These are phyloP conservation scores for Candida easanensis DNA, from an alignment of 805 yeast genomes.

Conservation along the genomic window DNA sequence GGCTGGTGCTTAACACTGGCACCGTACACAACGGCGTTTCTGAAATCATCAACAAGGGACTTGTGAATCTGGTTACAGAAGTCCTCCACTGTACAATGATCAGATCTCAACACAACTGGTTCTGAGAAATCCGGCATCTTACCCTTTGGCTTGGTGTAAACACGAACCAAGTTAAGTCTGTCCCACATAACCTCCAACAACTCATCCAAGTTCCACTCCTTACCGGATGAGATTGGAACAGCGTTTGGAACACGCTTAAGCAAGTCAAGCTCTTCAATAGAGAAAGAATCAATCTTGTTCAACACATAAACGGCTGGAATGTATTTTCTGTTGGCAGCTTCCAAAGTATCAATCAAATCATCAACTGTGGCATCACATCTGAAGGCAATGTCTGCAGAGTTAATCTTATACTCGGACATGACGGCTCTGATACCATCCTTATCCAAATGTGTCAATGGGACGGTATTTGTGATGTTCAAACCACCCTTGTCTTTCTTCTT, in stretches of 20 bases:
- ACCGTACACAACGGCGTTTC: conserved; percentile 91
- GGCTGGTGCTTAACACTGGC: conserved; percentile 97
- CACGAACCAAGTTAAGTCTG: conserved; percentile 84
- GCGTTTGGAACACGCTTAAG: conserved; percentile 93
- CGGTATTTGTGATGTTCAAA: conserved; percentile 87
- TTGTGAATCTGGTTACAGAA: conserved; percentile 97
- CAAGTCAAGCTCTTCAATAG: conserved; percentile 88
- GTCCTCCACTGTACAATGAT: conserved; percentile 84
- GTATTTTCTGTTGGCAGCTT: conserved; percentile 85
- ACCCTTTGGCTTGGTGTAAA: conserved; percentile 97
- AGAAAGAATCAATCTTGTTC: conserved; percentile 93
- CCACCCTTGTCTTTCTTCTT: conserved; percentile 97
- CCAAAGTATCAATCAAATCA: conserved; percentile 91
- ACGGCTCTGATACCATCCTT: conserved; percentile 94
- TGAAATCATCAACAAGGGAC: conserved; percentile 88
- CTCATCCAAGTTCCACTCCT: conserved; percentile 97
- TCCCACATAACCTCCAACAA: conserved; percentile 95
- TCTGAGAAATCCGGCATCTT: conserved; percentile 88
- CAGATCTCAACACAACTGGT: conserved; percentile 87
- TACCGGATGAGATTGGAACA: conserved; percentile 93
- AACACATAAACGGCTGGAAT: conserved; percentile 94
- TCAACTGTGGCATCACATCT: conserved; percentile 98
- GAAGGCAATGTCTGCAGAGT: conserved; percentile 94
- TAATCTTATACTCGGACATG: conserved; percentile 90
- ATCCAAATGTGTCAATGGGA: conserved; percentile 86